Conservation (phyloP, 768 basidiomycete species). For the Stropharia rugosoannulata region DNA sequence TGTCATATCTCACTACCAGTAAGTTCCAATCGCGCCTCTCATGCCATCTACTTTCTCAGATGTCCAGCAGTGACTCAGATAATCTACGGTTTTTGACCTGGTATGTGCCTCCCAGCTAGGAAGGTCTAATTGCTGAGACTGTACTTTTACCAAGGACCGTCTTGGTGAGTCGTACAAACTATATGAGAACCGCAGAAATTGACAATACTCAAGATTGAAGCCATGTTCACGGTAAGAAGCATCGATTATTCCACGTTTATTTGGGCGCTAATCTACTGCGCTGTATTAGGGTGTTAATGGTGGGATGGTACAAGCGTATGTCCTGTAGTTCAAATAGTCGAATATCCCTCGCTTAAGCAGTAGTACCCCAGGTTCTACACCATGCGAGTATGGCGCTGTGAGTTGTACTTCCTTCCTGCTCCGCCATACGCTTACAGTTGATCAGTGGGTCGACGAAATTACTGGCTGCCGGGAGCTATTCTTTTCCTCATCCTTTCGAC, state of each 20-base stretch:
- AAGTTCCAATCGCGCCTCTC: conserved; percentile 6
- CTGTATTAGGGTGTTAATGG: conserved; percentile 45
- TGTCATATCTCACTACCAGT: conserved; percentile 42
- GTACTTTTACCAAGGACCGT: conserved; percentile 31
- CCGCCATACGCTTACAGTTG: neutral
- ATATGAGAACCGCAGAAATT: too few relatives aligned
- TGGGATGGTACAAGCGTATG: conserved; percentile 50
- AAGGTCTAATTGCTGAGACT: neutral
- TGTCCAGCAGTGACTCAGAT: conserved; percentile 20
- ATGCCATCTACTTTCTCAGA: neutral
- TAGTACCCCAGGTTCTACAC: conserved; percentile 40
- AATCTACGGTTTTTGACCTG: conserved; percentile 24
- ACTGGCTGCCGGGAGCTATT: conserved; percentile 29
- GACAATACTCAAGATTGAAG: conserved; percentile 35
- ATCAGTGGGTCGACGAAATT: conserved; percentile 42
- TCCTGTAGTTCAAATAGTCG: neutral
- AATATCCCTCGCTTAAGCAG: neutral
- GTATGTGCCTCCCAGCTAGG: conserved; percentile 11
- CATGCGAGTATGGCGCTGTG: conserved; percentile 47
- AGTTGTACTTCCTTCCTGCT: conserved; percentile 12
- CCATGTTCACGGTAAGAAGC: conserved; percentile 40
- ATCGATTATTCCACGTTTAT: neutral
- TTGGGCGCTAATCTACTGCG: neutral
- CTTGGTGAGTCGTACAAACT: conserved; percentile 25
- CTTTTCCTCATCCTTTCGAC: conserved; percentile 30